Evolutionary conservation across 2,329 filamentous ascomycete species (phyloP), one percentile per base, ranked within the genome.

Genomic region (Arthroderma sp.): DNA sequence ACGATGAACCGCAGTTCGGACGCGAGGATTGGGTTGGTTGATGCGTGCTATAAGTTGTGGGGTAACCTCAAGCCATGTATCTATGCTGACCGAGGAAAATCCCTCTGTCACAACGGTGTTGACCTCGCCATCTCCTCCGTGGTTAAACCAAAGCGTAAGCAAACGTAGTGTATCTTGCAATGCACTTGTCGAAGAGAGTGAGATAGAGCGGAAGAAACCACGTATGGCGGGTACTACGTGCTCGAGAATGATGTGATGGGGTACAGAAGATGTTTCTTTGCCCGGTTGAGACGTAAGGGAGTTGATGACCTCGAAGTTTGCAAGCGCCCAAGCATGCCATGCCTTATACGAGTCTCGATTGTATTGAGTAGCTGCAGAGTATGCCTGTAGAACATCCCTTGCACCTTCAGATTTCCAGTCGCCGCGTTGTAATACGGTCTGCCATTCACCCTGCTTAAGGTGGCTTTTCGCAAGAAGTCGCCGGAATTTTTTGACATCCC

Each of bases 41-140:
- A 99, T 96, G 48, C 91, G 80, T 30, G 91, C 91, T 63, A 99
- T 94, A 40, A 99, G 73, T 59, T 99, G 91, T 31, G 91, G 91
- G 51, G 96, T 95, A 42, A 98, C 93, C 58, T 96, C 88, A 11
- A 99, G 77, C 93, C 91, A 99, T 1, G 89, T 96, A 64, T 99
- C 91, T 45, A 98, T 85, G 58, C 85, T 94, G 53, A 99, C 87
- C 33, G 84, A 83, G 0, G 83, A 75, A 52, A 95, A 93, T 4
- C 93, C 91, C 59, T 96, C 88, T 0, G 81, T 87, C 27, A 99
- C 85, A 10, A 84, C 85, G 10, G 75, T 70, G 56, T 89, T 94
- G 49, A 99, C 93, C 52, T 96, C 89, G 29, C 78, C 71, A 57
- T 86, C 81, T 22, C 86, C 85, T 43, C 91, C 91, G 57, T 98